A percentile compares a stretch with the other conserved stretches of the same genome.
These are phyloP conservation scores for Pleurotus giganteus DNA, from an alignment of 768 basidiomycete species.

Conservation along the genomic window DNA sequence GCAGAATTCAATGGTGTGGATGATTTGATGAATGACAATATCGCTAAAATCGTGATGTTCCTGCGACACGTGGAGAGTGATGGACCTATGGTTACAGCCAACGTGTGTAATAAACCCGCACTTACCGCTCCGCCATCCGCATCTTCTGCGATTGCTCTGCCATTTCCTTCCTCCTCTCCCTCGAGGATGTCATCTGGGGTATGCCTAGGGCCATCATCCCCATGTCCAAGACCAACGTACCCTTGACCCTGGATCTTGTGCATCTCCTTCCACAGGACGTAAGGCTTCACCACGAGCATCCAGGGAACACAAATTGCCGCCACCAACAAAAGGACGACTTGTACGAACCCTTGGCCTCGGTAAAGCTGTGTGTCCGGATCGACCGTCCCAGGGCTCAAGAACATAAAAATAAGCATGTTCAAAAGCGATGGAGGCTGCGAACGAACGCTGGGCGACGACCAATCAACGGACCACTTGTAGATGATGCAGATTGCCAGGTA, in stretches of 20 bases:
- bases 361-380: slow-evolving; percentile 72
- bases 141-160: slow-evolving; percentile 70
- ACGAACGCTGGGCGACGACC: slow-evolving; percentile 54
- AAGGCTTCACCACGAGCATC: slow-evolving; percentile 92
- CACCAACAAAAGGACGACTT: slow-evolving; percentile 71
- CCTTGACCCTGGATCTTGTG: slow-evolving; percentile 80
- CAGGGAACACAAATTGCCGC: slow-evolving; percentile 92
- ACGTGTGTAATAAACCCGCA: slow-evolving; percentile 20
- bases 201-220: slow-evolving; percentile 51
- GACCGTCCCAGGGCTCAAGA: slow-evolving; percentile 84
- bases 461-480: slow-evolving; percentile 97
- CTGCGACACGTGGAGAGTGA: slow-evolving; percentile 26
- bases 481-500: slow-evolving; percentile 92
- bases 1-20: slow-evolving; percentile 99
- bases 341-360: slow-evolving; percentile 82
- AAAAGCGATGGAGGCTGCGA: slow-evolving; percentile 84
- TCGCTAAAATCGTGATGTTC: slow-evolving; percentile 93
- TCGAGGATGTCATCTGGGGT: slow-evolving; percentile 63
- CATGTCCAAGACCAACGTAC: slow-evolving; percentile 67
- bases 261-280: slow-evolving; percentile 88
- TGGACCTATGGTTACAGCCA: slow-evolving; percentile 11
- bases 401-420: slow-evolving; percentile 97
- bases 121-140: slow-evolving; percentile 73
- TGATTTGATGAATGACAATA: slow-evolving; percentile 94
- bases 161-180: slow-evolving; percentile 81